Evolutionary conservation across 2,329 filamentous ascomycete species (phyloP), one percentile per base, ranked within the genome.

Genomic region (Apiospora pterosperma): DNA sequence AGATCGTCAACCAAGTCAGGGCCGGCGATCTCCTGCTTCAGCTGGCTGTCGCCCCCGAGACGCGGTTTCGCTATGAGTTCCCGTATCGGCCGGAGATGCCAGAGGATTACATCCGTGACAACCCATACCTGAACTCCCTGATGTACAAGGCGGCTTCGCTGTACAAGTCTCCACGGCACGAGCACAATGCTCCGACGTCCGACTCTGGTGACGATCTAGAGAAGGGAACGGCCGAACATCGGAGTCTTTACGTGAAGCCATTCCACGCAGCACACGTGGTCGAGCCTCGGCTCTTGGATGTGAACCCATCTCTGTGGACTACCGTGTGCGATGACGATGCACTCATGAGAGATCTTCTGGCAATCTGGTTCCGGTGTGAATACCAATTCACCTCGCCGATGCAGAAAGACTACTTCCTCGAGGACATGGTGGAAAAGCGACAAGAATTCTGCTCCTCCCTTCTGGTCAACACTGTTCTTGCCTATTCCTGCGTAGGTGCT

Each of bases 401-500:
- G 31, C 77, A 81, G 3, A 80, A 79, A 65, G 77, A 79, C 31
- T 69, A 69, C 1, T 79, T 81, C 36, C 64, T 81, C 0, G 69
- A 79, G n/a, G 79, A 81, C 34, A 75, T 81, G 76, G 70, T 67
- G 12, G 65, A 69, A 0, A 69, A 69, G 1, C 66, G 68, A 0
- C 61, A 64, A 0, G 71, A 75, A 16, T 80, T 78, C 67, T 81
- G 79, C 65, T 80, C 80, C 0, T 62, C 73, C 8, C 69, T 81
- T 0, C 72, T 81, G 4, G 77, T 80, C 60, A 81, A 81, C 39
- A 67, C 73, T 1, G 42, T 77, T 12, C 72, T 81, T 39, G 76
- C 76, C 10, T 67, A 75, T 23, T 72, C 75, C 63, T 79, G 74
- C 59, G 79, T 80, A 74, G 64, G 76, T 68, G 8, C 31, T 19